Conservation (phyloP, 164 flowering plant species). For the Vitis amurensis region DNA sequence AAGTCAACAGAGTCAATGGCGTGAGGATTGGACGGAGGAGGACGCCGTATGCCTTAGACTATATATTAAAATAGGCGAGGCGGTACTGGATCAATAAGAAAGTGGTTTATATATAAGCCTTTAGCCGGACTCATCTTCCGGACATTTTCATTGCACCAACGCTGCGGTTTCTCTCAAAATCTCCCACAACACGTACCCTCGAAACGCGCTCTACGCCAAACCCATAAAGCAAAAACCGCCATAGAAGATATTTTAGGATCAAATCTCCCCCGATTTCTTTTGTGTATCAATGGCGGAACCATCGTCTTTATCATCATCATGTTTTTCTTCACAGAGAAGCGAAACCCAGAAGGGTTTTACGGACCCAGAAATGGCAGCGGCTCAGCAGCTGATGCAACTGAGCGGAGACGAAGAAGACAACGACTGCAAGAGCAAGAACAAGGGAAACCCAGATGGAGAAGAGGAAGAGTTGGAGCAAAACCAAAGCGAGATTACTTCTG, state of each 20-base stretch:
- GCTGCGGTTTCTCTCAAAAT: conserved; percentile 17
- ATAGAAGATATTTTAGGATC: background rate
- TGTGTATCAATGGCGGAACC: conserved; percentile 13
- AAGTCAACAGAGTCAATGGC: no score
- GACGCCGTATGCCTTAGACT: no score
- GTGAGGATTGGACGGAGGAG: no score
- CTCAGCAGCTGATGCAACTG: conserved; percentile 41
- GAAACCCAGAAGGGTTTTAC: conserved; percentile 3
- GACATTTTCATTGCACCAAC: conserved; percentile 24
- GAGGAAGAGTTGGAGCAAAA: conserved; percentile 3
- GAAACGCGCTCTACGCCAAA: conserved; percentile 31
- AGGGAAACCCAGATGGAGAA: background rate
- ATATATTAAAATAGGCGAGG: no score
- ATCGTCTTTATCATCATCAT: background rate
- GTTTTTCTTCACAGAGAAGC: background rate
- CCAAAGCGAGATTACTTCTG: conserved; percentile 1
- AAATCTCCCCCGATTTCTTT: background rate
- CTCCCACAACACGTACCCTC: conserved; percentile 20
- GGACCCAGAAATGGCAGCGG: conserved; percentile 31
- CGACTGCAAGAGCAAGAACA: conserved; percentile 3
- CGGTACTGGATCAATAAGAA: no score
- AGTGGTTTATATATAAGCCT: no score
- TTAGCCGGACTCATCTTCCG: background rate
- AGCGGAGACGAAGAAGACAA: conserved; percentile 33
- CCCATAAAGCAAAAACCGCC: background rate